Evolutionary conservation across 2,329 filamentous ascomycete genomes (phyloP), one percentile per base, ranked within the genome.

Genomic region (Rugonectria rugulosa): DNA sequence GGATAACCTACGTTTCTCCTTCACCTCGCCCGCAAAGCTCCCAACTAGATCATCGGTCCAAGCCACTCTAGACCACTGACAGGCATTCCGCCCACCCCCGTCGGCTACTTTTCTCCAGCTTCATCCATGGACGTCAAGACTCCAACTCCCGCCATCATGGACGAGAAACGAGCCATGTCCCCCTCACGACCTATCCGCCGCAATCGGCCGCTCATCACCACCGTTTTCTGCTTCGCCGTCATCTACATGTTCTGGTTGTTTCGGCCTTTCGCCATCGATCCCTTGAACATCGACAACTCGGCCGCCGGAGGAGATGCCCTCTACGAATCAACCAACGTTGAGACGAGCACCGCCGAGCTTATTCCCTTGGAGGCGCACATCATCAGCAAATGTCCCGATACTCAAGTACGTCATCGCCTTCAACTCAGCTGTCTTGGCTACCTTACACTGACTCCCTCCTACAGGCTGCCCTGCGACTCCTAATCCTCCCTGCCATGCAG

Each of bases 341-440:
- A 56, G 36, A 41, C 37, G 31, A 38, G 24, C 27, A 57, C 40
- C 45, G 57, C 53, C 24, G 53, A 54, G 23, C 75, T 80, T 54
- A 89, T 98, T 5, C 90, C 92, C 4, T 76, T 99, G 2, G 95
- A 99, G 73, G 91, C 92, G 52, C 94, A 98, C 73, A 95, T 98
- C 66, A 99, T 98, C 88, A 91, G 88, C 77, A 97, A 98, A 81
- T 99, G 95, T 69, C 93, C 94, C 0, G 95, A 99, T 74, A 92
- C 95, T 2, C 83, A 82, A 72, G 82, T 84, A 68, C 10, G 75
- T n/a, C n/a, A n/a, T n/a, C n/a, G n/a, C n/a, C n/a, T n/a, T n/a
- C n/a, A n/a, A n/a, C n/a, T n/a, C n/a, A n/a, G n/a, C n/a, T n/a
- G n/a, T n/a, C n/a, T n/a, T n/a, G n/a, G n/a, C n/a, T n/a, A n/a